Evolutionary conservation across 2,329 filamentous ascomycete species (phyloP).

Genomic region (Monosporascus ibericus): DNA sequence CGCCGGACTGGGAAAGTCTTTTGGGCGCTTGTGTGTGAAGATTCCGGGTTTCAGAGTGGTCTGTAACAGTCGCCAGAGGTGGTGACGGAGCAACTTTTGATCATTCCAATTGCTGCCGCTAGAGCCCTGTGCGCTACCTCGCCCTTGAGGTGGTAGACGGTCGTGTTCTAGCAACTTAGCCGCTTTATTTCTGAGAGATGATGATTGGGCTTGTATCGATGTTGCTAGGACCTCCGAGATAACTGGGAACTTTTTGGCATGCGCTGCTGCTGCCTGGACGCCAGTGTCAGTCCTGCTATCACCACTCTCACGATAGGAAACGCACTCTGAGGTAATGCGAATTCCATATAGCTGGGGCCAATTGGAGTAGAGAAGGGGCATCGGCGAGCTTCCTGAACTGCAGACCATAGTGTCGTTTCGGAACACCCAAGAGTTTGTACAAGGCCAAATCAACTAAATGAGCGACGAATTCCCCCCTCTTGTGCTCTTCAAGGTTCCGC

Average conservation of each 20-base stretch:
- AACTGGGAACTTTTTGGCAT: constrained; percentile 14
- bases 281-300: constrained; percentile 6
- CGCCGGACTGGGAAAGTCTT: background rate
- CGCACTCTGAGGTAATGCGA: constrained; percentile 24
- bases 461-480: constrained; percentile 3
- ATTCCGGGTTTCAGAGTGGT: constrained; percentile 12
- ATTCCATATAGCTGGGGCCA: constrained; percentile 29
- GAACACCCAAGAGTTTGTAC: constrained; percentile 22
- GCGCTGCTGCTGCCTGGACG: constrained; percentile 11
- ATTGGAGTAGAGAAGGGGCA: constrained; percentile 19
- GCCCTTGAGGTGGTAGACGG: background rate
- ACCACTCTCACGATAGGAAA: constrained; percentile 6
- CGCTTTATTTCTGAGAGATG: constrained; percentile 14
- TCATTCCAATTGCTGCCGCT: background rate
- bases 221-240: constrained; percentile 19
- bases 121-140: background rate
- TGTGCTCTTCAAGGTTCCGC: background rate
- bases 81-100: constrained; percentile 9
- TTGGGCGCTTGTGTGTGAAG: constrained; percentile 5
- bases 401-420: constrained; percentile 10
- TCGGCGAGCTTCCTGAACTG: constrained; percentile 6
- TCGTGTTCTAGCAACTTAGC: constrained; percentile 5
- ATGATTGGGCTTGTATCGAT: constrained; percentile 13
- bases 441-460: constrained; percentile 20
- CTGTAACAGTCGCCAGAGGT: constrained; percentile 19